Percentiles rank a stretch among this genome's conserved stretches.
These are phyloP conservation scores for Byssochlamys sp. DNA, from an alignment of 2,329 filamentous ascomycete genomes.

Conservation along the genomic window DNA sequence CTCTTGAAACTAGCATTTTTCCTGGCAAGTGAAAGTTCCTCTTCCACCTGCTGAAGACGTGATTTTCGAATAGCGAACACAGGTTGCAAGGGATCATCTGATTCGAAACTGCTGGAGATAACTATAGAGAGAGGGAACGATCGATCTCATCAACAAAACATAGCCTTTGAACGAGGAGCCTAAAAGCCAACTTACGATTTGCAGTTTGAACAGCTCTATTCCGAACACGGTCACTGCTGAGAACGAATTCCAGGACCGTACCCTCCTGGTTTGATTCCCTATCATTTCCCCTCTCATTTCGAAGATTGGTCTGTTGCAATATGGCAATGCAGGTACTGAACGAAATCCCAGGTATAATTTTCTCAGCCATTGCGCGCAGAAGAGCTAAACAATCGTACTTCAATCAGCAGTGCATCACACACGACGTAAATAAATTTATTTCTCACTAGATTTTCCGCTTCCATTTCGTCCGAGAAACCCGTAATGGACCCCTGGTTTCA, in stretches of 20 bases:
- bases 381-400: constrained; percentile 42
- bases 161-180: too few species aligned
- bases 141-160: too few species aligned
- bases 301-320: constrained; percentile 51
- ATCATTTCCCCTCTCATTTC: too few species aligned
- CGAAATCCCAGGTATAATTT: constrained; percentile 67
- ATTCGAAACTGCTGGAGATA: constrained; percentile 52
- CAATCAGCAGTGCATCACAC: constrained; percentile 1
- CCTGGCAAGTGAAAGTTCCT: constrained; percentile 57
- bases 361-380: constrained; percentile 64
- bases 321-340: constrained; percentile 57
- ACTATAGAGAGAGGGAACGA: constrained; percentile 23
- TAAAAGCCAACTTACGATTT: constrained; percentile 35
- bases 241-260: constrained; percentile 50
- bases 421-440: neutral
- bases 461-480: constrained; percentile 73
- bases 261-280: constrained; percentile 35
- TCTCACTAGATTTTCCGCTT: constrained; percentile 67
- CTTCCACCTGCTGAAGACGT: constrained; percentile 52
- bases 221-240: constrained; percentile 41
- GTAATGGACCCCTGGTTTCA: constrained; percentile 67
- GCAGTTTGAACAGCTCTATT: constrained; percentile 54
- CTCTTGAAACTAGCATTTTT: constrained; percentile 66
- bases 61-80: constrained; percentile 54
- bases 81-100: constrained; percentile 47